Conservation (phyloP, 495 filamentous ascomycete genomes). For the Penicillium crystallinum region DNA sequence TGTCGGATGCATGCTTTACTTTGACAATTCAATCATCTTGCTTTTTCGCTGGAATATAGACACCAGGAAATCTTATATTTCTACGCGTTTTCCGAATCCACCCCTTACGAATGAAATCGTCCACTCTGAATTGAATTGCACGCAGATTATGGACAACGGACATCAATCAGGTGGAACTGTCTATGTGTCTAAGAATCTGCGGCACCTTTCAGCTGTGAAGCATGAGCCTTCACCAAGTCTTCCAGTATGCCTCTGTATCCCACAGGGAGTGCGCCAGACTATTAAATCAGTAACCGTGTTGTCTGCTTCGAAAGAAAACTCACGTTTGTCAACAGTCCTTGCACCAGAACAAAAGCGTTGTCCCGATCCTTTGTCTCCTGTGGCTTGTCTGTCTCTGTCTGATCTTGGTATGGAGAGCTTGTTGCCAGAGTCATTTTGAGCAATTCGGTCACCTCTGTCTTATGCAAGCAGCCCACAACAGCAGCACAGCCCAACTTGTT, state of each 20-base stretch:
- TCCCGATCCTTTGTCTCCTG: constrained; percentile 50
- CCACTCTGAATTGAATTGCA: background rate
- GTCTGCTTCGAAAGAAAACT: constrained; percentile 16
- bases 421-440: constrained; percentile 46
- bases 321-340: constrained; percentile 52
- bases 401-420: constrained; percentile 4
- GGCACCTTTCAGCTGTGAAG: constrained; percentile 16
- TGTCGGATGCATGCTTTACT: no score
- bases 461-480: constrained; percentile 47
- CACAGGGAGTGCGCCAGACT: constrained; percentile 28
- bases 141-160: no score
- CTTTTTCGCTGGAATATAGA: no score
- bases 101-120: background rate
- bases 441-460: constrained; percentile 38
- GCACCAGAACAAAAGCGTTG: constrained; percentile 59
- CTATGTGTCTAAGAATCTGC: background rate
- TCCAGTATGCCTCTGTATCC: constrained; percentile 25
- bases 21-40: no score
- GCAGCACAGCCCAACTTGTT: constrained; percentile 43
- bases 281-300: no score
- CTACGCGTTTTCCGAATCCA: background rate
- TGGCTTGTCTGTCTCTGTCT: constrained; percentile 17
- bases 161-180: no score
- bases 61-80: no score
- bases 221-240: constrained; percentile 24